A percentile compares a stretch with the other conserved stretches of the same genome.
phyloP scores from a whole-genome alignment of 176 grass and related monocot species.

The Carex pumila region DNA sequence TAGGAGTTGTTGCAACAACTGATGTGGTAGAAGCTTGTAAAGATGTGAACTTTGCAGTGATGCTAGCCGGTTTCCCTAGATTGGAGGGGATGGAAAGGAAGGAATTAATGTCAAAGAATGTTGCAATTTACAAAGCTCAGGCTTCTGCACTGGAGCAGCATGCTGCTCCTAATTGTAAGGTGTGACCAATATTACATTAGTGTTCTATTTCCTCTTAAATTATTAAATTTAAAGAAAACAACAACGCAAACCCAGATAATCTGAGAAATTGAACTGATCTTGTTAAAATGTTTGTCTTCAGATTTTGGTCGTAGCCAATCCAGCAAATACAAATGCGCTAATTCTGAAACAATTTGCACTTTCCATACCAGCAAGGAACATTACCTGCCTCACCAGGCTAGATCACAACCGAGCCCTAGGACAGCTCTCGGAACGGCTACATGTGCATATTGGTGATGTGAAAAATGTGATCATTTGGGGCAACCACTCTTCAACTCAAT shows the following conservation, averaged over 20 bases:
- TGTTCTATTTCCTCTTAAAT: neutral
- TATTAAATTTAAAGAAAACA: neutral
- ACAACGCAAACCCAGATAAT: neutral
- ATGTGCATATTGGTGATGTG: constrained; percentile 42
- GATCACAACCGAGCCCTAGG: constrained; percentile 77
- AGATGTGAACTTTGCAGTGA: constrained; percentile 50
- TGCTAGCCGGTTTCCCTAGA: constrained; percentile 55
- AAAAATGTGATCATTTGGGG: constrained; percentile 75
- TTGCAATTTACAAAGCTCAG: constrained; percentile 56
- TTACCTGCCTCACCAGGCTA: constrained; percentile 79
- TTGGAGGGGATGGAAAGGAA: constrained; percentile 71
- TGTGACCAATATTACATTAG: constrained; percentile 1
- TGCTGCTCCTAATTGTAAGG: constrained; percentile 74
- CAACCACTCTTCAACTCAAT: constrained; percentile 81
- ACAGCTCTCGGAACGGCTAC: constrained; percentile 52
- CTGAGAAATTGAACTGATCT: neutral
- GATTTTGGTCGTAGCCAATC: constrained; percentile 78
- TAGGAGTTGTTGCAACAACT: constrained; percentile 56
- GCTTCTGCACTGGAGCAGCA: constrained; percentile 47
- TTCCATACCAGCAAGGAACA: constrained; percentile 58
- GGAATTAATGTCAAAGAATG: constrained; percentile 59
- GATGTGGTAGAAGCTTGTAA: constrained; percentile 47
- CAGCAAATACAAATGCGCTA: constrained; percentile 75
- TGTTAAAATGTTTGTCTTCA: constrained; percentile 10
- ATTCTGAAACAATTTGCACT: constrained; percentile 59